Evolutionary conservation across 1,139 yeast species (phyloP), one percentile per base, ranked within the genome.

Genomic region (Candida tunisiensis): DNA sequence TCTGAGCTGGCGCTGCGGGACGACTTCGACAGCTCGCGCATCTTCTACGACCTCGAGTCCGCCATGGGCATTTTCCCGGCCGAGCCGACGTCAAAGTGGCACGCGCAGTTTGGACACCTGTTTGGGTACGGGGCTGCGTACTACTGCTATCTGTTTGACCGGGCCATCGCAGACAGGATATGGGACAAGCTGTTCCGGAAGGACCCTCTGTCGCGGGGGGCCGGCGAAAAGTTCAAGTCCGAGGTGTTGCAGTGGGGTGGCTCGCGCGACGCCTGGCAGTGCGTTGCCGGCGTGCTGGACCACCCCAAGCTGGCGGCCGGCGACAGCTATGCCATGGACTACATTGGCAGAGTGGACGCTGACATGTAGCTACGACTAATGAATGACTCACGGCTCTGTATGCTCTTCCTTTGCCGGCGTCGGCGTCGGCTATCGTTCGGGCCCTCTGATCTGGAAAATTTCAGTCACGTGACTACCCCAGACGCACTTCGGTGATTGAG

Each of bases 91-190:
- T 73, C 92, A 2, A 72, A 74, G 16, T 85, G 96, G 94, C 93
- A 83, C 32, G 94, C 93, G 1, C 82, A 74, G 46, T 85, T 88
- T 51, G 93, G 94, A 1, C 99, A 88, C 48, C 56, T 91, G 27
- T 80, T 78, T 39, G 83, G 94, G 1, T 88, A 88, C 46, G 98
- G 98, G 1, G 80, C 95, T 0, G 82, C 88, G 0, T 88, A 88
- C 49, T 88, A 91, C 53, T 78, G 94, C 23, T 88, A 91, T 49
- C 53, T 88, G 33, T 65, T 91, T 35, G 99, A 88, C 52, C 60
- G 96, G 27, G 94, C 94, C 3, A 80, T 88, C 38, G 95, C 98
- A 0, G 73, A 82, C 20, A 71, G 74, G 41, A 66, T 88, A 3
- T 88, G 94, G 91, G 60, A 63, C 12, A 71, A 67, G 25, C 55